Conservation (phyloP, 2,329 filamentous ascomycete species). For the Pseudocercospora ulei region DNA sequence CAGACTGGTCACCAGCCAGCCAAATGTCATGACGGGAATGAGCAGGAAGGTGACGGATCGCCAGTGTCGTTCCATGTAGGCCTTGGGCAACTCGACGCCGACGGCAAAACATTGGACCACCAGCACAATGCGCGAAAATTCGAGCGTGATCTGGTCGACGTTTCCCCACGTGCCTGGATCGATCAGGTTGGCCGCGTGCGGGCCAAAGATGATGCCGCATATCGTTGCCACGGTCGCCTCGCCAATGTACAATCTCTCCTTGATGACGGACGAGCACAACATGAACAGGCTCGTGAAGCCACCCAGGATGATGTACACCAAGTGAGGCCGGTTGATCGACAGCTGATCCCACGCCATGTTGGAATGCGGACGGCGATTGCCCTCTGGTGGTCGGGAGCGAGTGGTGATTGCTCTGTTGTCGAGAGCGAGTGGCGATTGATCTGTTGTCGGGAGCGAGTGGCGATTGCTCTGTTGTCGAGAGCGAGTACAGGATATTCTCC, state of each 20-base stretch:
- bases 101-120: conserved; percentile 90
- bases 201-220: conserved; percentile 80
- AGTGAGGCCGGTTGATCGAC: conserved; percentile 81
- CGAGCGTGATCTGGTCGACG: conserved; percentile 74
- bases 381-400: no score
- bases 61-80: conserved; percentile 98
- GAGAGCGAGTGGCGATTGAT: background rate
- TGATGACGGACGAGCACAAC: conserved; percentile 95
- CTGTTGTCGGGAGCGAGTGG: background rate
- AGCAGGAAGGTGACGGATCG: conserved; percentile 79
- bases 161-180: conserved; percentile 69
- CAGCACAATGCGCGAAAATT: conserved; percentile 79
- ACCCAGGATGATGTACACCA: conserved; percentile 97
- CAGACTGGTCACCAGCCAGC: conserved; percentile 84
- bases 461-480: background rate
- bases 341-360: conserved; percentile 71
- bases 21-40: conserved; percentile 92
- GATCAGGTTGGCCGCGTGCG: conserved; percentile 72
- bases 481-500: background rate
- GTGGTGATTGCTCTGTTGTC: no score
- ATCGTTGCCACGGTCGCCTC: conserved; percentile 91
- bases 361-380: background rate
- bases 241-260: conserved; percentile 96
- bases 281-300: conserved; percentile 98
- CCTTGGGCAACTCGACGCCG: conserved; percentile 79